Base-by-base conservation (phyloP, 306 rosid species). In the Malus sylvestris region DNA sequence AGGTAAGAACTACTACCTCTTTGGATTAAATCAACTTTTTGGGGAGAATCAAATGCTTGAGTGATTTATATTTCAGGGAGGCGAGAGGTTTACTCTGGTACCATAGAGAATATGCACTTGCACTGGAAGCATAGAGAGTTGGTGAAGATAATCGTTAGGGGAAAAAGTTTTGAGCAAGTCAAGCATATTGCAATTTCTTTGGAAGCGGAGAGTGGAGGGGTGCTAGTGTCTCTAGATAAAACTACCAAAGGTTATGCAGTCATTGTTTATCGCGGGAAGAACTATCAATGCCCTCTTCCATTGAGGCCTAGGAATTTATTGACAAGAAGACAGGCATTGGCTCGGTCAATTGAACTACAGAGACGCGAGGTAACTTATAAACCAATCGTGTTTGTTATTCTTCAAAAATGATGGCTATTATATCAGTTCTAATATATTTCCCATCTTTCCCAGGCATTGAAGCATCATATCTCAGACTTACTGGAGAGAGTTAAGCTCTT, bases 171-270 rank as follows among this genome's bases (percentile, higher is more conserved):
- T 53, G 86, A 86, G 71, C 98, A 88, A 85, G 91, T 90, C 75
- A 89, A 86, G 85, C 96, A 94, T 63, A 77, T 90, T 46, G 95
- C 98, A 25, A 89, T 89, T 81, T 80, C 93, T 75, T 89, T 94
- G 87, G 98, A 94, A 87, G 98, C 98, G 10, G 98, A 94, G 87
- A 94, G 97, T 77, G 96, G 91, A 7, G 98, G 98, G 58, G 88
- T 94, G 79, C 85, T 94, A 62, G 90, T 94, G 29, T 91, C 97
- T 69, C 71, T 94, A 60, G 98, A 91, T 82, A 89, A 90, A 83
- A 90, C 91, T 75, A 82, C 80, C 45, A 89, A 85, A 78, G 97
- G 97, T 44, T 78, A 86, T 86, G 90, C 77, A 40, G 79, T 94
- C 68, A 86, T 94, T 46, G 67, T 94, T 40, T 94, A 94, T 81